Percentiles rank a stretch among this genome's conserved stretches.
Conservation (phyloP, 2,329 filamentous ascomycete genomes). For the Arthrinium puccinioides region DNA sequence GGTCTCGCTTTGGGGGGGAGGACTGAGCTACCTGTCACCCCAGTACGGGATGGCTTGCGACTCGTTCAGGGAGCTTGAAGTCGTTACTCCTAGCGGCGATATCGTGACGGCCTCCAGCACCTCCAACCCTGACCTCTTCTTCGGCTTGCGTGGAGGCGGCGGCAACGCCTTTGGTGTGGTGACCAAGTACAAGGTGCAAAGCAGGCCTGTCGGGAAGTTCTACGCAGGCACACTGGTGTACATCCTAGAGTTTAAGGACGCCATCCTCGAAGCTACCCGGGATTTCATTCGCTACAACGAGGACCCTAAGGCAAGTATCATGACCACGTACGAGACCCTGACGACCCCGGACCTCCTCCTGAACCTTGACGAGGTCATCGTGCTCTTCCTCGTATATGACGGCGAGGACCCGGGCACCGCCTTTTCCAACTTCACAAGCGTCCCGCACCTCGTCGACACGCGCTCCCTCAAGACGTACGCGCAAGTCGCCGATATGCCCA, state of each 20-base stretch:
- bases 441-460: constrained; percentile 21
- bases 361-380: constrained; percentile 22
- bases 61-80: constrained; percentile 19
- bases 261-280: constrained; percentile 18
- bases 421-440: constrained; percentile 24
- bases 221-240: constrained; percentile 21
- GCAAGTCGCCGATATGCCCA: constrained; percentile 25
- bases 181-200: constrained; percentile 16
- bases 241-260: constrained; percentile 16
- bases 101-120: constrained; percentile 13
- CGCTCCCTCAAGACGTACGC: constrained; percentile 18
- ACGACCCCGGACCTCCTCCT: constrained; percentile 17
- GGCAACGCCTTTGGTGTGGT: constrained; percentile 20
- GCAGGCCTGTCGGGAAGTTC: constrained; percentile 15
- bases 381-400: constrained; percentile 28
- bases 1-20: constrained; percentile 17
- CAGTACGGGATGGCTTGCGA: constrained; percentile 20
- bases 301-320: constrained; percentile 24
- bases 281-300: constrained; percentile 24
- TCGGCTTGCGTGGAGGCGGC: constrained; percentile 17
- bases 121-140: constrained; percentile 19
- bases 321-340: constrained; percentile 24
- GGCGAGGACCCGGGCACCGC: constrained; percentile 21
- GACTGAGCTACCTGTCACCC: constrained; percentile 18
- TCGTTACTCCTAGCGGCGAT: constrained; percentile 19